Conservation (phyloP, 2,329 filamentous ascomycete species). For the Claviceps humidiphila region DNA sequence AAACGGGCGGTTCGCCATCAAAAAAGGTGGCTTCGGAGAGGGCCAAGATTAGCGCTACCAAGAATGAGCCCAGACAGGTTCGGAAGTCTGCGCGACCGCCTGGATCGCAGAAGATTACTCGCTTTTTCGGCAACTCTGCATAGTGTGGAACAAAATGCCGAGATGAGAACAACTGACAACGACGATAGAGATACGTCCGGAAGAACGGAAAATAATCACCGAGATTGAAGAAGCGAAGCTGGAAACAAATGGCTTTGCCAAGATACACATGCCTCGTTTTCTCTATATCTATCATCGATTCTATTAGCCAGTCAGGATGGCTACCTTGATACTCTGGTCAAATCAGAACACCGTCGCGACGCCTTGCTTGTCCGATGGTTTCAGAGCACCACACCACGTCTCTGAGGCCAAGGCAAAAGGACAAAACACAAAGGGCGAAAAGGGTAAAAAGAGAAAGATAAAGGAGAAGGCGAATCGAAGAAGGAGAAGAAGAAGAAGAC, state of each 20-base stretch:
- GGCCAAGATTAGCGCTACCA: conserved; percentile 27
- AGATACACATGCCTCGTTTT: no score
- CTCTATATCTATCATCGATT: no score
- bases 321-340: no score
- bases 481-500: background rate
- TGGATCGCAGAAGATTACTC: conserved; percentile 53
- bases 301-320: no score
- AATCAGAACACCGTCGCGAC: no score
- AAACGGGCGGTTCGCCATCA: conserved; percentile 9
- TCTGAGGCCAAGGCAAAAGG: background rate
- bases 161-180: background rate
- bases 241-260: no score
- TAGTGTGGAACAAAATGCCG: background rate
- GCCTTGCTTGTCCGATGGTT: background rate
- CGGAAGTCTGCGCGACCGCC: conserved; percentile 61
- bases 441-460: background rate
- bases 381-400: background rate
- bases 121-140: conserved; percentile 61
- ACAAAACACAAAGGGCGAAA: background rate
- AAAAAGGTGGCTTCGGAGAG: conserved; percentile 15
- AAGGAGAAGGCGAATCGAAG: background rate
- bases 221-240: no score
- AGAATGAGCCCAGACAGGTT: conserved; percentile 24
- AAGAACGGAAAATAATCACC: no score
- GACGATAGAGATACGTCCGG: background rate